phyloP scores from a whole-genome alignment of 371 early-diverging fungal genomes.

The Nematocida ausubeli region DNA sequence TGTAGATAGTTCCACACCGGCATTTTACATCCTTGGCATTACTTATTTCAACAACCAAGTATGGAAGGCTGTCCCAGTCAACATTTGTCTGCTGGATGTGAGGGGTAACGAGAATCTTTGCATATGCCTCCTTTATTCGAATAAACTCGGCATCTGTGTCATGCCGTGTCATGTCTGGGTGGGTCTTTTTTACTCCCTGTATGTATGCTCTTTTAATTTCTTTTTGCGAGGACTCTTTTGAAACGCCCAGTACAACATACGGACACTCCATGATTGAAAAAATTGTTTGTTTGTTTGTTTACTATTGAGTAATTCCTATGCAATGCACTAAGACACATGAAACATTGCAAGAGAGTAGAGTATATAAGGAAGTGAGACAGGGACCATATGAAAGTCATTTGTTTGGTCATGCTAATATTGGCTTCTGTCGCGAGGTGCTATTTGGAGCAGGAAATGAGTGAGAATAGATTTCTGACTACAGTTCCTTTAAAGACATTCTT shows the following conservation, averaged over 20 bases:
- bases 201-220: slow-evolving; percentile 86
- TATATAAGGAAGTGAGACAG: slow-evolving; percentile 14
- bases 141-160: slow-evolving; percentile 19
- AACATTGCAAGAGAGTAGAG: slow-evolving; percentile 29
- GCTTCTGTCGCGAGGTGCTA: slow-evolving; percentile 13
- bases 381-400: slow-evolving; percentile 19
- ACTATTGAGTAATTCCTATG: background rate
- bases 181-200: slow-evolving; percentile 75
- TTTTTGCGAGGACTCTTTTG: slow-evolving; percentile 73
- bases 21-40: background rate
- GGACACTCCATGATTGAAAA: slow-evolving; percentile 32
- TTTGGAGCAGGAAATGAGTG: slow-evolving; percentile 2
- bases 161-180: slow-evolving; percentile 71
- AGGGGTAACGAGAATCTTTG: background rate
- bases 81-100: background rate
- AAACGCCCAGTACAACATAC: slow-evolving; percentile 79
- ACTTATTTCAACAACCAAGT: background rate
- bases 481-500: slow-evolving; percentile 9
- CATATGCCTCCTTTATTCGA: slow-evolving; percentile 16
- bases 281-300: slow-evolving; percentile 6
- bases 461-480: slow-evolving; percentile 17
- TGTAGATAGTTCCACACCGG: slow-evolving; percentile 23
- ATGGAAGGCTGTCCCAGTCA: slow-evolving; percentile 21
- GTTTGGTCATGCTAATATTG: background rate
- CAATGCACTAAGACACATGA: slow-evolving; percentile 1